Conservation (phyloP, 2,329 filamentous ascomycete species). For the Leptographium galeiforme region DNA sequence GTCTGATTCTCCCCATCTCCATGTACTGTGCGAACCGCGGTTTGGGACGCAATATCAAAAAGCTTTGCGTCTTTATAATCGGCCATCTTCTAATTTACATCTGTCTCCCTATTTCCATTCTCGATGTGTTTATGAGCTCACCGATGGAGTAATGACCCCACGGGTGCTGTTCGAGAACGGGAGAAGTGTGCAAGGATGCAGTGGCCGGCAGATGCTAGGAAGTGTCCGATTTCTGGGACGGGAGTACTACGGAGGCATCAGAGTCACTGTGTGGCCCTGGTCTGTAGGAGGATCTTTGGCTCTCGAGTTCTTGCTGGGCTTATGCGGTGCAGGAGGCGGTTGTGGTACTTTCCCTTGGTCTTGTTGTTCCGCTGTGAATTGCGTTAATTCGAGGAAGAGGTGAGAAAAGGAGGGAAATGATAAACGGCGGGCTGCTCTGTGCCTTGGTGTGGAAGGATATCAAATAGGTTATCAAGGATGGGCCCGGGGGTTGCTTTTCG, state of each 20-base stretch:
- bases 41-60: not conserved
- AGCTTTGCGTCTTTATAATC: not conserved
- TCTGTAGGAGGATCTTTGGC: not conserved
- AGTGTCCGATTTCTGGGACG: no score
- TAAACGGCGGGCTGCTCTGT: not conserved
- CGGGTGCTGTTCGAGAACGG: not conserved
- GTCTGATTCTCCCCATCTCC: not conserved
- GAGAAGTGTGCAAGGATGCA: not conserved
- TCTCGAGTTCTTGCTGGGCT: not conserved
- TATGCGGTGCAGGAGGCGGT: not conserved
- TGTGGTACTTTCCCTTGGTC: not conserved
- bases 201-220: not conserved
- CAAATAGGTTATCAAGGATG: not conserved
- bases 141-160: not conserved
- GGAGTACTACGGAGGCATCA: no score
- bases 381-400: not conserved
- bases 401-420: not conserved
- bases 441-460: not conserved
- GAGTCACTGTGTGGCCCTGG: not conserved
- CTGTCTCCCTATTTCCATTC: not conserved
- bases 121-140: not conserved
- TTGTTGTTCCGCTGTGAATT: not conserved
- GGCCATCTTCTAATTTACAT: conserved; percentile 1
- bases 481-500: not conserved
- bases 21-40: not conserved